A percentile compares a stretch with the other conserved stretches of the same genome.
These are phyloP conservation scores for Candida lessepsii DNA, from an alignment of 805 yeast species.

Conservation along the genomic window DNA sequence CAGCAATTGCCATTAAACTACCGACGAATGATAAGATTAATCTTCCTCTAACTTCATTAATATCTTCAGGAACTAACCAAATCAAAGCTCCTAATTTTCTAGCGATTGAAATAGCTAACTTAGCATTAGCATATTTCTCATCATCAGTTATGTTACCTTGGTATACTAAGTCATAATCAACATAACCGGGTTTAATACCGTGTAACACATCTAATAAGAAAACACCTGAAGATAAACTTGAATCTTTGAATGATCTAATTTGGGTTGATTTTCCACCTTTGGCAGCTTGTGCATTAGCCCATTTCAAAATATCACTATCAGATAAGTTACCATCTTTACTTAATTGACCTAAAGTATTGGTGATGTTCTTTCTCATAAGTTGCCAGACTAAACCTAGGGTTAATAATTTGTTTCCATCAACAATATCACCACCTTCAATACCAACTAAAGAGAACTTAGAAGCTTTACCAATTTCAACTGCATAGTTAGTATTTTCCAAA, in stretches of 20 bases:
- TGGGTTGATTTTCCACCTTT: slow-evolving; percentile 79
- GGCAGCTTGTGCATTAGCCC: slow-evolving; percentile 86
- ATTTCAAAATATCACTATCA: slow-evolving; percentile 82
- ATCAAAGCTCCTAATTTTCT: slow-evolving; percentile 96
- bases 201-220: slow-evolving; percentile 86
- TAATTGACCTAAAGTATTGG: slow-evolving; percentile 72
- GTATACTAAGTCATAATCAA: slow-evolving; percentile 88
- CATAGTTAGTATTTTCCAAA: slow-evolving; percentile 95
- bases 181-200: slow-evolving; percentile 96
- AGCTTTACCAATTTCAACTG: slow-evolving; percentile 94
- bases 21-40: slow-evolving; percentile 93
- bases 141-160: slow-evolving; percentile 67
- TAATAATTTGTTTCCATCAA: slow-evolving; percentile 86
- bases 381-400: slow-evolving; percentile 97
- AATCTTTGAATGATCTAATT: slow-evolving; percentile 84
- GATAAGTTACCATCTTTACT: slow-evolving; percentile 67
- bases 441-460: slow-evolving; percentile 93
- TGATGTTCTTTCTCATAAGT: slow-evolving; percentile 94
- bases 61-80: slow-evolving; percentile 99
- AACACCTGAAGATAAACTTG: slow-evolving; percentile 70
- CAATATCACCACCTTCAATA: slow-evolving; percentile 95
- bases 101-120: slow-evolving; percentile 96
- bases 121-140: slow-evolving; percentile 90
- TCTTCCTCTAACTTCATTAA: slow-evolving; percentile 91
- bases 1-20: slow-evolving; percentile 69